These are phyloP conservation scores for Fusarium austroafricanum DNA, from an alignment of 2,329 filamentous ascomycete genomes.

Conservation along the genomic window DNA sequence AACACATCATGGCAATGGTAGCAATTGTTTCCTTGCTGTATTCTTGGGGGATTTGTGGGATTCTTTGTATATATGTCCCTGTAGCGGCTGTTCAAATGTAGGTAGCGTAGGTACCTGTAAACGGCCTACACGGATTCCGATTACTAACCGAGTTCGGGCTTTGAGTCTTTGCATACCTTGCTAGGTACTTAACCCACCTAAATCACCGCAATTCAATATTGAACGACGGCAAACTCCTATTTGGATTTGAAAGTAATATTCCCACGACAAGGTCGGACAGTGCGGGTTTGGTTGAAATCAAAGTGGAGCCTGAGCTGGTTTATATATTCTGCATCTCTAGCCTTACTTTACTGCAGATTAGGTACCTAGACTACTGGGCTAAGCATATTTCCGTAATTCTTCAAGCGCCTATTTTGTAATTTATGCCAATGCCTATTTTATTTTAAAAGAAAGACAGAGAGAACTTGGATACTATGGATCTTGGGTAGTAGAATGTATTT, in stretches of 20 bases:
- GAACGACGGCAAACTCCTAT: background rate
- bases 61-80: background rate
- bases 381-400: too few relatives aligned
- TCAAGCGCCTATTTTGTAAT: too few relatives aligned
- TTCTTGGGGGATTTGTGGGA: conserved; percentile 28
- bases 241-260: too few relatives aligned
- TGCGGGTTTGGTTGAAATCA: background rate
- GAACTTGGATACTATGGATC: too few relatives aligned
- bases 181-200: too few relatives aligned
- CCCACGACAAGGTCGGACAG: too few relatives aligned
- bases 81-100: background rate
- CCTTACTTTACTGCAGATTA: background rate
- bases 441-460: too few relatives aligned
- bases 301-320: background rate
- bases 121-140: conserved; percentile 28
- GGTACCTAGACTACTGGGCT: too few relatives aligned
- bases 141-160: background rate
- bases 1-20: too few relatives aligned
- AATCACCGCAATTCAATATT: conserved; percentile 6
- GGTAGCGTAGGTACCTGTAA: background rate
- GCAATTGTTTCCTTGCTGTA: background rate
- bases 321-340: background rate
- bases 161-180: background rate
- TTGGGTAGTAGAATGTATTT: too few relatives aligned
- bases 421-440: too few relatives aligned